These are phyloP conservation scores for Lactarius trivialis DNA, from an alignment of 768 basidiomycete species.

Conservation along the genomic window DNA sequence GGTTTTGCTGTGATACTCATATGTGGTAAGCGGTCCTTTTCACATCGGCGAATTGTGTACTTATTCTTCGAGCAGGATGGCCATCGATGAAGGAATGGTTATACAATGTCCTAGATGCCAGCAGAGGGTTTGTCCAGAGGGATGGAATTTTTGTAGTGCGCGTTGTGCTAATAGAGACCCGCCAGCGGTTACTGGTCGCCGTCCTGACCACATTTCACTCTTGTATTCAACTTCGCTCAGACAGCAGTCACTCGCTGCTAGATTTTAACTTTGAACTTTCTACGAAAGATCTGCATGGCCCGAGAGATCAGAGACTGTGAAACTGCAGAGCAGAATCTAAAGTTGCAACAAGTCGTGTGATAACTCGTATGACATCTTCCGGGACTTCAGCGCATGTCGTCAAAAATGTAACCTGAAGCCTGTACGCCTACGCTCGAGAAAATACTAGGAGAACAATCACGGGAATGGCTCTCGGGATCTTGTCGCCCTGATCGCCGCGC, in stretches of 20 bases:
- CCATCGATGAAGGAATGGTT: neutral
- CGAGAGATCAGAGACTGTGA: too few species aligned
- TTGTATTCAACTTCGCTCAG: neutral
- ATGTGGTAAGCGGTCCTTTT: neutral
- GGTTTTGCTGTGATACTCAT: constrained; percentile 1
- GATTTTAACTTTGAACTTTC: neutral
- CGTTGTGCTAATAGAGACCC: neutral
- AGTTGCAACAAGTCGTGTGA: too few species aligned
- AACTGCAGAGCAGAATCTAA: too few species aligned
- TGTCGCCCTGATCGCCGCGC: too few species aligned
- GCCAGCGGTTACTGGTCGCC: neutral
- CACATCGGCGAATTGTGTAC: neutral
- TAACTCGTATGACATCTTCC: too few species aligned
- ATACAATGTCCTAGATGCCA: neutral
- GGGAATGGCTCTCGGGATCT: too few species aligned
- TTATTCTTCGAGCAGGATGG: neutral
- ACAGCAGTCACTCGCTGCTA: neutral
- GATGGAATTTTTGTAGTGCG: neutral
- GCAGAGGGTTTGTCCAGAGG: neutral
- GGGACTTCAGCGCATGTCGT: too few species aligned
- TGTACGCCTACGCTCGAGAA: too few species aligned
- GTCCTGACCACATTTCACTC: neutral
- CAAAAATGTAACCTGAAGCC: too few species aligned
- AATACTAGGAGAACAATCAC: too few species aligned
- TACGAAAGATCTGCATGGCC: neutral